phyloP scores from a whole-genome alignment of 345 rosid species.

The Dipteronia dyeriana region DNA sequence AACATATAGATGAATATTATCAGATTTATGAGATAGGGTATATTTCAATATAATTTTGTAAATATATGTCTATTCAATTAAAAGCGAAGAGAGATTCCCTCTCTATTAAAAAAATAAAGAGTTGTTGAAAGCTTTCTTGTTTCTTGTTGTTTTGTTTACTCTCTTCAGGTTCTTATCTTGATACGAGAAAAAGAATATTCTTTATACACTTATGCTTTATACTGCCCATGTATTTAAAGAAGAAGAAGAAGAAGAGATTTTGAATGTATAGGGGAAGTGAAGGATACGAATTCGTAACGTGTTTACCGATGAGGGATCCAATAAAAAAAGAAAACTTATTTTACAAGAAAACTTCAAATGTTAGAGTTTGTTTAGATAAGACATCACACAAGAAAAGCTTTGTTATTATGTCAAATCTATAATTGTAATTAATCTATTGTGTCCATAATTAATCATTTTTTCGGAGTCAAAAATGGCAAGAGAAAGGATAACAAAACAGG shows the following conservation, averaged over 20 bases:
- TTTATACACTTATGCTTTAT: background rate
- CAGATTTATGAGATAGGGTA: background rate
- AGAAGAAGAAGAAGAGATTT: no score
- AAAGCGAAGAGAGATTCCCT: background rate
- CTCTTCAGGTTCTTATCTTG: background rate
- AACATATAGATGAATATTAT: background rate
- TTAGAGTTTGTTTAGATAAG: no score
- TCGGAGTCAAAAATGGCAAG: background rate
- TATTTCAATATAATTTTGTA: background rate
- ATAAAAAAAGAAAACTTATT: no score
- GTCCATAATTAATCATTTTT: no score
- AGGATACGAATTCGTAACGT: no score
- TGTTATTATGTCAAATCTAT: no score
- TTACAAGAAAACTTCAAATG: no score
- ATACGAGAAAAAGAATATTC: slow-evolving; percentile 10
- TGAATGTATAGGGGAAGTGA: no score
- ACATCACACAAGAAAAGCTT: no score
- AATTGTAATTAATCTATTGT: no score
- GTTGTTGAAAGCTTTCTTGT: background rate
- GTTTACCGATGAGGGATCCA: no score
- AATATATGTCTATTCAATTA: background rate
- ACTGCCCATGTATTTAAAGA: background rate
- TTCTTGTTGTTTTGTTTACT: background rate
- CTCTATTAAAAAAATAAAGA: background rate
- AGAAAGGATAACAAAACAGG: background rate